phyloP scores from a whole-genome alignment of 2,329 filamentous ascomycete genomes.

The Talaromyces sp. region DNA sequence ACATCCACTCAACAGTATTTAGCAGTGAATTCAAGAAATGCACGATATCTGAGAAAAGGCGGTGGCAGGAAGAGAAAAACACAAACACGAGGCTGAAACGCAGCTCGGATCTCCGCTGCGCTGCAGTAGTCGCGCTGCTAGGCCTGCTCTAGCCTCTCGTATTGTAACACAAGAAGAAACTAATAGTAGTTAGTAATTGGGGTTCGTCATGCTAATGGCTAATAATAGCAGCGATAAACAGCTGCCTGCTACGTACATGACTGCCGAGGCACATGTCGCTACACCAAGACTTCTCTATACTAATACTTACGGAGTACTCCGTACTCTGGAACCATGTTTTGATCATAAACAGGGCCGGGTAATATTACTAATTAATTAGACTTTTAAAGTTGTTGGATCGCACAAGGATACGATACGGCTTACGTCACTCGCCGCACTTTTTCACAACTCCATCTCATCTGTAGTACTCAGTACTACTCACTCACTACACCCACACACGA shows the following conservation, averaged over 20 bases:
- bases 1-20: background rate
- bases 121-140: background rate
- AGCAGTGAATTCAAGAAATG: background rate
- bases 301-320: no score
- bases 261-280: no score
- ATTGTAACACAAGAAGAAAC: background rate
- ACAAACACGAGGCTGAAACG: constrained; percentile 9
- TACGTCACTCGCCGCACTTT: background rate
- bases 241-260: no score
- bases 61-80: background rate
- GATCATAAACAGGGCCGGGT: no score
- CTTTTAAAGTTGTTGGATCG: no score
- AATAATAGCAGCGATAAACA: no score
- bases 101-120: constrained; percentile 2
- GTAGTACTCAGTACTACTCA: background rate
- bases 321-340: no score
- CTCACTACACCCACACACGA: no score
- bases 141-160: background rate
- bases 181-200: no score
- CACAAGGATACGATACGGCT: background rate
- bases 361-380: no score
- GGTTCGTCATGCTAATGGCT: no score
- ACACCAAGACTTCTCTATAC: no score
- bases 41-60: background rate
- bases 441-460: background rate